A percentile compares a stretch with the other conserved stretches of the same genome.
Evolutionary conservation across 2,329 filamentous ascomycete genomes (phyloP).

Genomic region (Phaeophleospora eucalypticola): DNA sequence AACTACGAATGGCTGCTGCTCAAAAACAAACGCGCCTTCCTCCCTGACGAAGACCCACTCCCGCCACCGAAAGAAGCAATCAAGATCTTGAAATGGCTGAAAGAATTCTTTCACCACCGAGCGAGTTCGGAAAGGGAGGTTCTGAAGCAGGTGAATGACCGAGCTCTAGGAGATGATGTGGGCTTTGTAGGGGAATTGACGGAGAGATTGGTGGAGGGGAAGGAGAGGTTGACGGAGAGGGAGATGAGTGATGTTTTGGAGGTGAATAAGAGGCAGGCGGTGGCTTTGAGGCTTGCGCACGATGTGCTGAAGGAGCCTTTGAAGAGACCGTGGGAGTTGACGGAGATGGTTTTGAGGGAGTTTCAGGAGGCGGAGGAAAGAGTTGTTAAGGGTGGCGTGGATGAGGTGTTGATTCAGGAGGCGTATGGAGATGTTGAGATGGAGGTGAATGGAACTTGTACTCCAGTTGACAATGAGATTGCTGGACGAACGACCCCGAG

Average conservation of each 20-base stretch:
- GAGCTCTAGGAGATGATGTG: neutral
- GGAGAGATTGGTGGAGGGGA: neutral
- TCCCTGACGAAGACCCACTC: no score
- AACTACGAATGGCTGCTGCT: slow-evolving; percentile 12
- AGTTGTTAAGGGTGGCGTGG: neutral
- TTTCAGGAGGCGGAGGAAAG: neutral
- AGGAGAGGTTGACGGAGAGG: neutral
- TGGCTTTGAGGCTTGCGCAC: neutral
- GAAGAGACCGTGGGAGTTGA: neutral
- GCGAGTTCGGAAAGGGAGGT: neutral
- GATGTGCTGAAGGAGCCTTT: neutral
- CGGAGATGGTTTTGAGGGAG: neutral
- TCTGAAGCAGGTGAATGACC: neutral
- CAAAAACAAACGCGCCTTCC: no score
- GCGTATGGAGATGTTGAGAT: no score
- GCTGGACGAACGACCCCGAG: no score
- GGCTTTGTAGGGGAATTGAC: neutral
- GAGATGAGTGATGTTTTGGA: neutral
- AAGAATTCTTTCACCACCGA: no score
- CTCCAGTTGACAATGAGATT: neutral
- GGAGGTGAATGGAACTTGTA: neutral
- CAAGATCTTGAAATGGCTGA: no score
- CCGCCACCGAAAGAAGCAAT: no score
- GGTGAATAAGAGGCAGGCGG: neutral
- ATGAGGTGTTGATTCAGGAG: no score